Evolutionary conservation across 2,329 filamentous ascomycete genomes (phyloP).

Genomic region (Fonsecaea nubica): DNA sequence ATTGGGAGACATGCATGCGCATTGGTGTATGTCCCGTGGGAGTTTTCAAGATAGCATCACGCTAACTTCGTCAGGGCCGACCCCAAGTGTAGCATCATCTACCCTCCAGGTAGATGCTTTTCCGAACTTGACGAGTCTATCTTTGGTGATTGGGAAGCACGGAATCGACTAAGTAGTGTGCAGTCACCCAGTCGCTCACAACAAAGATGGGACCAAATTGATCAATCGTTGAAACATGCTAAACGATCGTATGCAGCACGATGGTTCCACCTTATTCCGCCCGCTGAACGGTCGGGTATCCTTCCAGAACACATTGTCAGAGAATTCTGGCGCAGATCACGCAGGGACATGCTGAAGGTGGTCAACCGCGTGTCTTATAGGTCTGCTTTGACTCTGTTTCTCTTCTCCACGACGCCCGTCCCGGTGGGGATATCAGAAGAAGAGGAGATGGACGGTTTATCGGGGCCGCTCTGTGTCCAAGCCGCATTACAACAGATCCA

Average conservation of each 20-base stretch:
- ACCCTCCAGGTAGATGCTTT: conserved; percentile 43
- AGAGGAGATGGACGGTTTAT: conserved; percentile 51
- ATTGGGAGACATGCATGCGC: conserved; percentile 53
- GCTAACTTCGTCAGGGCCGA: conserved; percentile 20
- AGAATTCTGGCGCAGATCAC: conserved; percentile 47
- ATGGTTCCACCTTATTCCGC: conserved; percentile 41
- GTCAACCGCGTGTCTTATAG: conserved; percentile 53
- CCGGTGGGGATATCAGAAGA: conserved; percentile 51
- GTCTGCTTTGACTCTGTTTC: conserved; percentile 50
- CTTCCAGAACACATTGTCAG: conserved; percentile 37
- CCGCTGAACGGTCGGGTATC: conserved; percentile 5
- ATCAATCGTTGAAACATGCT: conserved; percentile 41
- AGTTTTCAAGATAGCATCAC: not conserved
- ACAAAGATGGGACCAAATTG: conserved; percentile 38
- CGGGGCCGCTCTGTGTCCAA: conserved; percentile 51
- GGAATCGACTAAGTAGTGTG: conserved; percentile 6
- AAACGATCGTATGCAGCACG: conserved; percentile 43
- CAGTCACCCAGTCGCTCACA: conserved; percentile 18
- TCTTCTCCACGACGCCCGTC: conserved; percentile 52
- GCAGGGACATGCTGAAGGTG: conserved; percentile 50
- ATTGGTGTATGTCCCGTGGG: conserved; percentile 46
- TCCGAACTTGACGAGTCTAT: conserved; percentile 41
- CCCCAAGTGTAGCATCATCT: conserved; percentile 30
- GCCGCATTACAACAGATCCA: conserved; percentile 53
- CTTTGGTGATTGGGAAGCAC: conserved; percentile 22